Base-by-base conservation (phyloP, 495 filamentous ascomycete species). In the Neurospora sp. region DNA sequence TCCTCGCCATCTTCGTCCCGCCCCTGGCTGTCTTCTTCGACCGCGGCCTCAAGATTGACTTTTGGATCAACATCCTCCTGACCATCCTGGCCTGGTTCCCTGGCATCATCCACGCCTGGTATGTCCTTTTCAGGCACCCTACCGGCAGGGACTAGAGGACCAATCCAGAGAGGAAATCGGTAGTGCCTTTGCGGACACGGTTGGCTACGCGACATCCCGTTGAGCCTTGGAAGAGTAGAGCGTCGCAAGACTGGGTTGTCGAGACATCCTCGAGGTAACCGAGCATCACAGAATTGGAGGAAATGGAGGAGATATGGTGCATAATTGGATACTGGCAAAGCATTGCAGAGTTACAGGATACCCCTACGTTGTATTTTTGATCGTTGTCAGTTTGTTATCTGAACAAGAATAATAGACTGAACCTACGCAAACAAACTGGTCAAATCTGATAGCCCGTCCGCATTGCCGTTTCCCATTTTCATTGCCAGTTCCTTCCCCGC, bases 21-120 rank as follows among this genome's bases (percentile, higher is more conserved):
- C 94, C 94, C 75, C 86, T 97, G 41, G 93, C 93, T 82, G 94
- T 97, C 80, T 96, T 97, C 87, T 88, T 97, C 72, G 92, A 96
- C 86, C 89, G 91, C 45, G 94, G 94, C 79, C 94, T 92, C 84
- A 88, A 89, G 81, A 87, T 89, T 78, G 92, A 96, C 78, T 85
- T 97, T 75, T 83, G 92, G 77, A 94, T 97, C 87, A 97, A 96
- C 86, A 89, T 97, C 83, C 86, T 91, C 75, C 85, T 97, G 80
- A 96, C 93, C 69, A 89, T 94, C 76, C 87, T 98, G 79, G 91
- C 91, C 79, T 94, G 90, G 83, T 86, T 94, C 72, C 92, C 92
- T 41, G 92, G 91, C 83, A 88, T 92, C 77, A 88, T 92, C 75
- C 90, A 93, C 79, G 88, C 90, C 74, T 79, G 91, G 91, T 93